Percentiles rank a stretch among this genome's conserved stretches.
phyloP scores from a whole-genome alignment of 148 eudicot species.

The Nyssa sinensis region DNA sequence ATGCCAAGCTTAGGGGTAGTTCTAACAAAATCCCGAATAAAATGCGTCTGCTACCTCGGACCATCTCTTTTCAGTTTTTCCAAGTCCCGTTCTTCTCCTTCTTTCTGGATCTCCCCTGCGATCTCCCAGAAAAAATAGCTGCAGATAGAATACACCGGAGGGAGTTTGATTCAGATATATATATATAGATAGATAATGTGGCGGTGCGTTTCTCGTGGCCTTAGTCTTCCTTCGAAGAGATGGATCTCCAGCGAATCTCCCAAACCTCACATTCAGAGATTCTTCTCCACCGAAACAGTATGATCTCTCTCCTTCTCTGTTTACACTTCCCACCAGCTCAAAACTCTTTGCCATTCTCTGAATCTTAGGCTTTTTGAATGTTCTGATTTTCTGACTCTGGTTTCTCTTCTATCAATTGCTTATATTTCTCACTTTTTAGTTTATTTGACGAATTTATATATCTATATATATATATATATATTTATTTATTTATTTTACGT shows the following conservation, averaged over 20 bases:
- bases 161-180: not conserved
- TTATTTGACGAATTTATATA: not conserved
- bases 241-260: slow-evolving; percentile 36
- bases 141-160: not conserved
- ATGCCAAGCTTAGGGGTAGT: not conserved
- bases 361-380: not conserved
- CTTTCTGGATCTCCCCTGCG: not conserved
- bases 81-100: not conserved
- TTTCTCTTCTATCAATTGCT: not conserved
- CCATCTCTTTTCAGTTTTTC: not conserved
- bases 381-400: not conserved
- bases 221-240: slow-evolving; percentile 39
- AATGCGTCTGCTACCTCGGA: not conserved
- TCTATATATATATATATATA: too few species aligned
- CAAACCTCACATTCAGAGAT: slow-evolving; percentile 35
- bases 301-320: slow-evolving; percentile 5
- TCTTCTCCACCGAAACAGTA: slow-evolving; percentile 69
- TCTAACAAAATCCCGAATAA: too few species aligned
- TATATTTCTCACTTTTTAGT: too few species aligned
- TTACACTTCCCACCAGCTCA: not conserved
- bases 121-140: not conserved
- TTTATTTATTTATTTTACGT: not conserved
- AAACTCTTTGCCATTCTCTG: not conserved
- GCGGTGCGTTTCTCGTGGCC: slow-evolving; percentile 73
- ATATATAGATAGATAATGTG: slow-evolving; percentile 45